Conservation (phyloP, 1,284 basidiomycete genomes). For the Puccinia novopanici region DNA sequence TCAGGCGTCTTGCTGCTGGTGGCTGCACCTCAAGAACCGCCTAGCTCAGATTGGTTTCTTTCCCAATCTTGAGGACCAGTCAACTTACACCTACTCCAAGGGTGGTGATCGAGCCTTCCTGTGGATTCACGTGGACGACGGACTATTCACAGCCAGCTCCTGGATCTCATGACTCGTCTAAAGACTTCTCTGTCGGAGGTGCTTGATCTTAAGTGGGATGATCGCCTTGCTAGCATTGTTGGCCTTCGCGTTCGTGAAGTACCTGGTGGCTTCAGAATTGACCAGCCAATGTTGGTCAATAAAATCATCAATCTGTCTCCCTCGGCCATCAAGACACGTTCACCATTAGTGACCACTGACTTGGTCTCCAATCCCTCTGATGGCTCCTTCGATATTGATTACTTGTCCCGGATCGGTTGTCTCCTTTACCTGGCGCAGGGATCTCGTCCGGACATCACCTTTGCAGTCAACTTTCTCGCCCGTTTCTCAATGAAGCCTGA, state of each 20-base stretch:
- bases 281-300: neutral
- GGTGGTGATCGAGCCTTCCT: neutral
- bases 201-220: slow-evolving; percentile 15
- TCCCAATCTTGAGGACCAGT: neutral
- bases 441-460: too few species aligned
- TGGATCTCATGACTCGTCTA: neutral
- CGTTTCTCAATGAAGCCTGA: too few species aligned
- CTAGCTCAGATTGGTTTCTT: slow-evolving; percentile 7
- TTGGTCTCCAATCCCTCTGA: neutral
- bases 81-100: neutral
- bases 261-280: neutral
- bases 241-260: neutral
- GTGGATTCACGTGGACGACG: slow-evolving; percentile 36
- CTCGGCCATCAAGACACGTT: too few species aligned
- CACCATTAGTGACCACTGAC: neutral
- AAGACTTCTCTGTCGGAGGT: neutral
- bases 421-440: too few species aligned
- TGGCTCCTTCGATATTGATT: too few species aligned
- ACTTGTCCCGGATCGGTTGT: too few species aligned
- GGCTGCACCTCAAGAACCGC: neutral
- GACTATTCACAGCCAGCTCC: neutral
- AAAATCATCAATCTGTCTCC: too few species aligned
- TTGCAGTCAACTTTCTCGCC: neutral
- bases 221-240: slow-evolving; percentile 13
- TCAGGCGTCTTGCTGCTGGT: slow-evolving; percentile 32